These are phyloP conservation scores for Aristolochia fimbriata DNA, from an alignment of 164 flowering plant species.

Conservation along the genomic window DNA sequence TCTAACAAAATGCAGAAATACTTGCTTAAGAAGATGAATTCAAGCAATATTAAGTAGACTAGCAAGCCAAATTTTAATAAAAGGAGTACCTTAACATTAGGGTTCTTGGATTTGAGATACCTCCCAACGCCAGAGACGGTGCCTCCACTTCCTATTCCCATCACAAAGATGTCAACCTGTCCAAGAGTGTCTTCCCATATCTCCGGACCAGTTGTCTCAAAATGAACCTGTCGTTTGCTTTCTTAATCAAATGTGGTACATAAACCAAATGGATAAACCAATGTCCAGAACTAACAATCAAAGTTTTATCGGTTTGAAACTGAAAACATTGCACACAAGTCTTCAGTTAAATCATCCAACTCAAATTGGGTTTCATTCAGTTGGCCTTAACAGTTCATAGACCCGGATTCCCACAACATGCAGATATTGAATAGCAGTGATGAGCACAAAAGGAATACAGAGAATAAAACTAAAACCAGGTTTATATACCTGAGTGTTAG, in stretches of 20 bases:
- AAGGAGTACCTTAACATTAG: conserved; percentile 73
- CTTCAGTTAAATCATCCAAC: too few relatives aligned
- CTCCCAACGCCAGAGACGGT: conserved; percentile 90
- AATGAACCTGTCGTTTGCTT: conserved; percentile 52
- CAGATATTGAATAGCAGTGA: not conserved
- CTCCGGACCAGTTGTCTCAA: conserved; percentile 96
- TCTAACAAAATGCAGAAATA: conserved; percentile 22
- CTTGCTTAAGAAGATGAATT: not conserved
- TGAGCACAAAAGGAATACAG: not conserved
- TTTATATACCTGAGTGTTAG: conserved; percentile 74
- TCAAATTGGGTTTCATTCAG: too few relatives aligned
- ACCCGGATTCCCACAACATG: too few relatives aligned
- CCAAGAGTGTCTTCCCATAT: conserved; percentile 94
- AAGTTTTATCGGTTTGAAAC: too few relatives aligned
- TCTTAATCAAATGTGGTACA: not conserved
- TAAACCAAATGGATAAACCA: not conserved
- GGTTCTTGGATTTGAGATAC: conserved; percentile 83
- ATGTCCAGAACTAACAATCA: too few relatives aligned
- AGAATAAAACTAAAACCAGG: not conserved
- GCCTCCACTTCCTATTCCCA: conserved; percentile 99
- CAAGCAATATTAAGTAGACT: too few relatives aligned
- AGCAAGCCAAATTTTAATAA: not conserved
- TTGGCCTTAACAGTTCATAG: too few relatives aligned
- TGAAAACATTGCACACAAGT: too few relatives aligned
- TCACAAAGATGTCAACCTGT: conserved; percentile 83